Evolutionary conservation across 768 basidiomycete genomes (phyloP).

Genomic region (Hygrophorus pudorinus): DNA sequence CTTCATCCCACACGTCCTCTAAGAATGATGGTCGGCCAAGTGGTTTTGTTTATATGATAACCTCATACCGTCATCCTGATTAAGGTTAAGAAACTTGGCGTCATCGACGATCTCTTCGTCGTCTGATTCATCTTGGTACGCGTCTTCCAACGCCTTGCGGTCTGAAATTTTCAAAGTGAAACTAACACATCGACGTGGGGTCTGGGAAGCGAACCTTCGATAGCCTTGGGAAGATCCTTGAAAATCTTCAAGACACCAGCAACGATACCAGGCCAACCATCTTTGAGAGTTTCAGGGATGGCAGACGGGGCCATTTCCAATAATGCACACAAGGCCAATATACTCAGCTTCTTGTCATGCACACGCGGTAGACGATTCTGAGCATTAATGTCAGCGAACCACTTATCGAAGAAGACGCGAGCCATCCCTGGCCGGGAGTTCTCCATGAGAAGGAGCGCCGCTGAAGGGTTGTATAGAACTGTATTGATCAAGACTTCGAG

Average conservation of each 20-base stretch:
- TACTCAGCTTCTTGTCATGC: constrained; percentile 82
- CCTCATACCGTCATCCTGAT: constrained; percentile 46
- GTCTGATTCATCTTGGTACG: constrained; percentile 21
- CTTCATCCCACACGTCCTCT: constrained; percentile 89
- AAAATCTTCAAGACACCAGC: constrained; percentile 63
- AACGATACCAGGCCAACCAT: constrained; percentile 72
- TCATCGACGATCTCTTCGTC: constrained; percentile 30
- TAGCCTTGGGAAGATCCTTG: constrained; percentile 67
- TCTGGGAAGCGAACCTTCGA: constrained; percentile 39
- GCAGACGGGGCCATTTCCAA: constrained; percentile 54
- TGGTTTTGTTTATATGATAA: not conserved
- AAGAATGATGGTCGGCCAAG: constrained; percentile 1
- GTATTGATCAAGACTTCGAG: constrained; percentile 78
- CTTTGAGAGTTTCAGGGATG: constrained; percentile 50
- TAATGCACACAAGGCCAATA: constrained; percentile 66
- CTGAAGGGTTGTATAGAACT: constrained; percentile 74
- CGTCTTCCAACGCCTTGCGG: constrained; percentile 49
- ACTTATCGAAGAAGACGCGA: constrained; percentile 72
- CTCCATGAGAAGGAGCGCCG: constrained; percentile 71
- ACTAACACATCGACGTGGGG: constrained; percentile 1
- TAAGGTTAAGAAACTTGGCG: constrained; percentile 38
- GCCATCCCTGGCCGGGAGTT: constrained; percentile 44
- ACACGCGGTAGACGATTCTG: constrained; percentile 63
- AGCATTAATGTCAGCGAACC: constrained; percentile 68
- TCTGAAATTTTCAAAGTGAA: constrained; percentile 22